Evolutionary conservation across 768 basidiomycete genomes (phyloP).

Genomic region (Mycena indigotica): DNA sequence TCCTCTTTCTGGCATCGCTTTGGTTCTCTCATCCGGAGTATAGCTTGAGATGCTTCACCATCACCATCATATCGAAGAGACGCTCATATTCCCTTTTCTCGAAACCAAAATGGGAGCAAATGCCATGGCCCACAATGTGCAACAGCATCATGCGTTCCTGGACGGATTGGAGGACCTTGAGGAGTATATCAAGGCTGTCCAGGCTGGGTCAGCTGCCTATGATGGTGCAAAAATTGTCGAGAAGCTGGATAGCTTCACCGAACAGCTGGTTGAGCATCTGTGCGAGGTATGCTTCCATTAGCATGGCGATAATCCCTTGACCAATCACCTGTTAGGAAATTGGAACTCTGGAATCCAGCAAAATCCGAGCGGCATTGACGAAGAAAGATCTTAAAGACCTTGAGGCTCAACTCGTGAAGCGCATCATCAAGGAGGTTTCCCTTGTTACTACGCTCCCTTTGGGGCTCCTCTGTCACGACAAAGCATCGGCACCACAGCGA

Average conservation of each 20-base stretch:
- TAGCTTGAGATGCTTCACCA: constrained; percentile 31
- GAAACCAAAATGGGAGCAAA: constrained; percentile 31
- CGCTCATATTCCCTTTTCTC: constrained; percentile 27
- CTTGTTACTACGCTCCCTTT: constrained; percentile 29
- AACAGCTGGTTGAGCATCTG: constrained; percentile 31
- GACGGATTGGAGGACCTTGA: constrained; percentile 28
- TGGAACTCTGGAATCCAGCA: constrained; percentile 27
- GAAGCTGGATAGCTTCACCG: constrained; percentile 31
- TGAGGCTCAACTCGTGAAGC: constrained; percentile 23
- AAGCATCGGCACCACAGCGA: constrained; percentile 27
- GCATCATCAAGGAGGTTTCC: constrained; percentile 23
- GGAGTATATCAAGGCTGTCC: constrained; percentile 52
- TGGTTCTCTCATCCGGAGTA: neutral
- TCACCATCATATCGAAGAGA: constrained; percentile 35
- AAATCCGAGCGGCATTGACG: constrained; percentile 29
- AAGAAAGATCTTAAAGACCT: constrained; percentile 28
- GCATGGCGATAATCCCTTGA: neutral
- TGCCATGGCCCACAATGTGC: constrained; percentile 27
- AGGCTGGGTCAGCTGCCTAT: constrained; percentile 58
- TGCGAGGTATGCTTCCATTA: constrained; percentile 17
- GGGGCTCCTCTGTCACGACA: constrained; percentile 24
- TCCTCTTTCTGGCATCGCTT: neutral
- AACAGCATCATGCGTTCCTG: constrained; percentile 32
- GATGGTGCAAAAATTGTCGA: constrained; percentile 34
- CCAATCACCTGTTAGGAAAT: constrained; percentile 26